A percentile compares a stretch with the other conserved stretches of the same genome.
Evolutionary conservation across 352 stramenopile species (phyloP).

Genomic region (Phytophthora colocasiae): DNA sequence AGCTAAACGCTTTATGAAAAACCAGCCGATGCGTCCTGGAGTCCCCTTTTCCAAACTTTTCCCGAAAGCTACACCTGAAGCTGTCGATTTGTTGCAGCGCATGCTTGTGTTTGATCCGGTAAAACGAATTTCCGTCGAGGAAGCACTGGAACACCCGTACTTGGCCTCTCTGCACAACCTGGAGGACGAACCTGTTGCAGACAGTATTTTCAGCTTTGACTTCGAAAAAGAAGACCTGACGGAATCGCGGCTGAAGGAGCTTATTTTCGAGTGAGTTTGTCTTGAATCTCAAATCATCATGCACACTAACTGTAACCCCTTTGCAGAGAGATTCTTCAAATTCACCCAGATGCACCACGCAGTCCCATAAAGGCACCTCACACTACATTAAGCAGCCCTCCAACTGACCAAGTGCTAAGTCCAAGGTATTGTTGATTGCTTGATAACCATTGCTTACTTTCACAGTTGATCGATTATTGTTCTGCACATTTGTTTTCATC

Average conservation of each 20-base stretch:
- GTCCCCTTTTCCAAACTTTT: conserved; percentile 81
- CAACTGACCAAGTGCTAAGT: conserved; percentile 56
- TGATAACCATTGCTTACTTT: not conserved
- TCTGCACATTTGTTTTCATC: not conserved
- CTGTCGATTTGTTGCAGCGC: conserved; percentile 84
- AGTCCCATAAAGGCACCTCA: conserved; percentile 28
- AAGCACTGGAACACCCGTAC: conserved; percentile 93
- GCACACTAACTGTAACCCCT: conserved; percentile 3
- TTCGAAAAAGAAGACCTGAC: conserved; percentile 90
- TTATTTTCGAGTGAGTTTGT: conserved; percentile 85
- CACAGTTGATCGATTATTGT: conserved; percentile 16
- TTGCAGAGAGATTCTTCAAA: conserved; percentile 74
- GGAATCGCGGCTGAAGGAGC: conserved; percentile 82
- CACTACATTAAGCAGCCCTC: conserved; percentile 28
- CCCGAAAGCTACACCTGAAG: conserved; percentile 65
- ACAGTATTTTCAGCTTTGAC: conserved; percentile 86
- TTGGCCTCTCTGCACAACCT: conserved; percentile 92
- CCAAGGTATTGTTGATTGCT: conserved; percentile 42
- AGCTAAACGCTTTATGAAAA: conserved; percentile 88
- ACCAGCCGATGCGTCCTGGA: conserved; percentile 74
- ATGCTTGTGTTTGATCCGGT: conserved; percentile 90
- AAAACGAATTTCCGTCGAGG: conserved; percentile 93
- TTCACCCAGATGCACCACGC: conserved; percentile 61
- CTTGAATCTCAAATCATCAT: not conserved
- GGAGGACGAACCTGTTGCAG: conserved; percentile 91